Evolutionary conservation across 306 rosid species (phyloP), one percentile per base, ranked within the genome.

Genomic region (Vigna reflexopilosa): DNA sequence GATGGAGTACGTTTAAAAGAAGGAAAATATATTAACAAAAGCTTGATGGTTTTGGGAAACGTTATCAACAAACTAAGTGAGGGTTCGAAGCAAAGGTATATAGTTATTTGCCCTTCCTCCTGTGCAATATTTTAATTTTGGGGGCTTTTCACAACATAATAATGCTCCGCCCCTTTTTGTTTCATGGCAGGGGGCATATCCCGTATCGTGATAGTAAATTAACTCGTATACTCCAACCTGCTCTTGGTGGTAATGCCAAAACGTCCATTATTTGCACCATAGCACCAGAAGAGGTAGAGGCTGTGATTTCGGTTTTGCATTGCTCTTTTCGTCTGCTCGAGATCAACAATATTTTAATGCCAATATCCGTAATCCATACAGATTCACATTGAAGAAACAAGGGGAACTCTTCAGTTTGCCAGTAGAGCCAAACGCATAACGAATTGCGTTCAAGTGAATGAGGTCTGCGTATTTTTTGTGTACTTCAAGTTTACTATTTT

Each of bases 241-340:
- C 99, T 81, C 99, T 95, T 10, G 99, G 99, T 67, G 99, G 99
- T 48, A 95, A 95, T 86, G 97, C 99, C 62, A 95, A 95, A 81
- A 95, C 99, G 73, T 95, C 99, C 73, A 92, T 95, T 76, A 88
- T 95, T 76, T 92, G 99, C 80, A 95, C 98, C 40, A 45, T 95
- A 77, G 97, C 99, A 52, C 99, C 99, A 56, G 98, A 95, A 85
- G 99, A 95, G 97, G 99, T 92, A 77, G 73, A 77, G 59, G 59
- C 61, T 44, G 45, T 38, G 50, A 22, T 59, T 80, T 67, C 6
- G 2, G 34, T 47, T 72, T 59, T 14, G 42, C 36, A 56, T 49
- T 72, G 7, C 32, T 64, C 61, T 48, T 58, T 8, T 62, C 32
- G 20, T 56, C 15, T 74, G 47, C 42, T 58, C 45, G 28, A 77